These are phyloP conservation scores for Vigna trinervia DNA, from an alignment of 306 rosid genomes.

Conservation along the genomic window DNA sequence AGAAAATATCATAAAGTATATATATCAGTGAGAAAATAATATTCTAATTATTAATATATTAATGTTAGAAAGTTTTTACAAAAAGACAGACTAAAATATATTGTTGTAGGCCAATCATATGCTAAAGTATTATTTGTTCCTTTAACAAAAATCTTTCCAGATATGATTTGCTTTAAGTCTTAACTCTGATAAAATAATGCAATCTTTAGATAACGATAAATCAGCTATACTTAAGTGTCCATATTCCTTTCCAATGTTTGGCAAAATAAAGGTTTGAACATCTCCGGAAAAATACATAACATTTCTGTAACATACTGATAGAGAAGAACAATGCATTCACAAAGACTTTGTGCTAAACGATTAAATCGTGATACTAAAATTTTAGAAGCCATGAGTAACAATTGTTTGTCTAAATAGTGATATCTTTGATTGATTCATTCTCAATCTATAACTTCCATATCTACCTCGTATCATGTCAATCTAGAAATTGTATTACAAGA, in stretches of 20 bases:
- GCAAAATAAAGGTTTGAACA: background rate
- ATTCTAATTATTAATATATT: too few relatives aligned
- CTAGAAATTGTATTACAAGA: constrained; percentile 58
- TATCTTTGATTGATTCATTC: constrained; percentile 72
- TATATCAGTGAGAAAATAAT: too few relatives aligned
- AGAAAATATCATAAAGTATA: too few relatives aligned
- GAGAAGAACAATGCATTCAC: constrained; percentile 20
- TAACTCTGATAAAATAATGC: constrained; percentile 16
- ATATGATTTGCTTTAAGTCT: constrained; percentile 12
- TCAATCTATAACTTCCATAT: constrained; percentile 83
- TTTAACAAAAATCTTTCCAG: constrained; percentile 3
- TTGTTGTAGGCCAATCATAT: background rate
- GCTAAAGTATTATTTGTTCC: constrained; percentile 1
- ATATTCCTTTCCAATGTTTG: background rate
- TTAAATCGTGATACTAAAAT: background rate
- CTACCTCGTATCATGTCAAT: constrained; percentile 94
- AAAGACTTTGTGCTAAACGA: background rate
- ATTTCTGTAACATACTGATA: background rate
- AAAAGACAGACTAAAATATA: background rate
- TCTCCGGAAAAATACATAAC: background rate
- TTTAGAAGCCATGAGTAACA: constrained; percentile 18
- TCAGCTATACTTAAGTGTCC: background rate
- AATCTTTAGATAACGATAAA: constrained; percentile 31
- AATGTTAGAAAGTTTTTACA: constrained; percentile 32
- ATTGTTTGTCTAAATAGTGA: too few relatives aligned